Base-by-base conservation (phyloP, 169 alveolate genomes). In the Eimeria mitis region DNA sequence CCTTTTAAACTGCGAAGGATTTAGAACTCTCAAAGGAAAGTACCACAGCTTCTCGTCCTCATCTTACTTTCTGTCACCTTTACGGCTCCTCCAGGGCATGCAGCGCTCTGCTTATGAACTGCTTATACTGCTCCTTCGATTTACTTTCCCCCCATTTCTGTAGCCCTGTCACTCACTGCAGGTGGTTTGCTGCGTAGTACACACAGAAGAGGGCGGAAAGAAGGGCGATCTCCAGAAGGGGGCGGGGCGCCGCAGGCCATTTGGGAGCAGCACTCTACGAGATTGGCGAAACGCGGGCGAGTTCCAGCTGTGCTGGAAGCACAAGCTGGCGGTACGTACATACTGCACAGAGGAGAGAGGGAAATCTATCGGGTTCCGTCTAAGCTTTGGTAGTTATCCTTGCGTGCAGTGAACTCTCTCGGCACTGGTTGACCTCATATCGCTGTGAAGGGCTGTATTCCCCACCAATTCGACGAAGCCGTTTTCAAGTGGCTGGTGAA, bases 221-320 rank as follows among this genome's bases (percentile, higher is more conserved):
- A n/a, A 78, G 68, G 65, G 49, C 68, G 68, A 31, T 78, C 88
- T 78, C 13, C 47, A 8, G 13, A 28, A 78, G 49, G 21, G 68
- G 44, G 65, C 68, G 8, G 68, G 42, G 88, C 44, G 44, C n/a
- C 49, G 88, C 70, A 47, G 65, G 11, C 65, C 88, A 78, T 65
- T 52, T 52, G 68, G 88, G 13, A 44, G 5, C 88, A 78, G 65
- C 28, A 73, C 83, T 54, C 14, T 40, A 78, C 31, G 88, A 78
- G 61, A 78, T 78, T 78, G 44, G 65, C 70, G 70, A 31, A 28
- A n/a, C 42, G 47, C 42, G 52, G 44, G 65, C 65, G 47, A 78
- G 68, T 28, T 78, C 88, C 61, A 44, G 65, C 88, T 47, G 88
- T 47, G 88, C 88, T 78, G 65, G 88, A 11, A 78, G 61, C 88